Evolutionary conservation across 2,329 filamentous ascomycete genomes (phyloP), one percentile per base, ranked within the genome.

Genomic region (Achaetomium macrosporum): DNA sequence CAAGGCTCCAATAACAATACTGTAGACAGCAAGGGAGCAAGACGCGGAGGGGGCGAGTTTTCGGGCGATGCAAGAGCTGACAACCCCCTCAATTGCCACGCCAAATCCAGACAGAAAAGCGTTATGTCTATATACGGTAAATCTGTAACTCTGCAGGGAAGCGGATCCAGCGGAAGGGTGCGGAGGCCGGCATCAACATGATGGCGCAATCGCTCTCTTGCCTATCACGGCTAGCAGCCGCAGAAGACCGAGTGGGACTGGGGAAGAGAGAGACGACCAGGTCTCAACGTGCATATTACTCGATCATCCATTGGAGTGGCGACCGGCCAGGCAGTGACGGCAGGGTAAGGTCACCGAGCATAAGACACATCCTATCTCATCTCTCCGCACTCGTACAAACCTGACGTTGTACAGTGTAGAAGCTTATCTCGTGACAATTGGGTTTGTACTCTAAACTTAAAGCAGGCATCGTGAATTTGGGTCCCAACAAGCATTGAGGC

Each of bases 151-250:
- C 25, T 51, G 41, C 39, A 48, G 35, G 47, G 42, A 48, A 57
- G 54, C 56, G 54, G 58, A 48, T 49, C 49, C 45, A 7, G 25
- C 50, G 50, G 56, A 50, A 50, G 7, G 20, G 25, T 46, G 53
- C 50, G 56, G 43, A 51, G 52, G 49, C 57, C 54, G 54, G 45
- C 48, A 58, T 53, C 50, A 42, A 41, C 37, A 30, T 45, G 50
- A 61, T 61, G 58, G 58, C 59, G 59, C 58, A 57, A 61, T 61
- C 56, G 58, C 16, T 46, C 39, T 45, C 50, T 55, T 58, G 37
- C 59, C 59, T 60, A 57, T 57, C 58, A 57, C 47, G 56, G 56
- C 54, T 57, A 58, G 54, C 46, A 54, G 51, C 42, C 42, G 50
- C 36, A 39, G 39, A n/a, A 35, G 12, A 40, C 42, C 15, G 10